These are phyloP conservation scores for Berberis vulgaris DNA, from an alignment of 164 flowering plant species.

Conservation along the genomic window DNA sequence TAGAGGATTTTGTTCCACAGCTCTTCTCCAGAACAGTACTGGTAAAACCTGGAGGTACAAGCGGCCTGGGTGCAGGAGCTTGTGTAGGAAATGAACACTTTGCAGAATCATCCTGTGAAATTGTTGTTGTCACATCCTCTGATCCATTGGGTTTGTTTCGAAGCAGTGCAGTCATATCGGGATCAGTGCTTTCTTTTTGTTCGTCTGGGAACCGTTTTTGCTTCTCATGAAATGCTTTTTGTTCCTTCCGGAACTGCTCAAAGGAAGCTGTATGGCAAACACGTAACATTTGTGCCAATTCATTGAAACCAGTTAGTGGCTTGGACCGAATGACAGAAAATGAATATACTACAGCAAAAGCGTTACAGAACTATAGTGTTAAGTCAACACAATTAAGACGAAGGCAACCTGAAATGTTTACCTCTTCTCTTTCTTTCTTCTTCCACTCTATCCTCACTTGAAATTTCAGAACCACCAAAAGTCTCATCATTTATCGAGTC, in stretches of 20 bases:
- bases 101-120: slow-evolving; percentile 30
- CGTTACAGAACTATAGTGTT: too few relatives aligned
- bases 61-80: slow-evolving; percentile 62
- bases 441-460: slow-evolving; percentile 86
- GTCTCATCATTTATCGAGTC: slow-evolving; percentile 84
- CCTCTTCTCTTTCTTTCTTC: slow-evolving; percentile 97
- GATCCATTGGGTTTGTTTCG: slow-evolving; percentile 19
- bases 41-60: slow-evolving; percentile 88
- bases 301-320: not conserved
- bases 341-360: too few relatives aligned
- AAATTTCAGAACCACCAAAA: slow-evolving; percentile 75
- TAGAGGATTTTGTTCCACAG: slow-evolving; percentile 27
- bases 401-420: slow-evolving; percentile 14
- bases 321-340: too few relatives aligned
- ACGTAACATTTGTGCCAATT: not conserved
- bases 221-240: slow-evolving; percentile 63
- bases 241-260: slow-evolving; percentile 92
- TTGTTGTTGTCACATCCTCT: slow-evolving; percentile 14
- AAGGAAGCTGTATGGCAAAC: slow-evolving; percentile 54
- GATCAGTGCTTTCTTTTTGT: slow-evolving; percentile 29
- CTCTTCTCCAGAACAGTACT: slow-evolving; percentile 41
- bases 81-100: slow-evolving; percentile 33
- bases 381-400: not conserved
- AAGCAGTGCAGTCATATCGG: slow-evolving; percentile 22
- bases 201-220: slow-evolving; percentile 36